These are phyloP conservation scores for Botryotinia calthae DNA, from an alignment of 2,329 filamentous ascomycete genomes.

Conservation along the genomic window DNA sequence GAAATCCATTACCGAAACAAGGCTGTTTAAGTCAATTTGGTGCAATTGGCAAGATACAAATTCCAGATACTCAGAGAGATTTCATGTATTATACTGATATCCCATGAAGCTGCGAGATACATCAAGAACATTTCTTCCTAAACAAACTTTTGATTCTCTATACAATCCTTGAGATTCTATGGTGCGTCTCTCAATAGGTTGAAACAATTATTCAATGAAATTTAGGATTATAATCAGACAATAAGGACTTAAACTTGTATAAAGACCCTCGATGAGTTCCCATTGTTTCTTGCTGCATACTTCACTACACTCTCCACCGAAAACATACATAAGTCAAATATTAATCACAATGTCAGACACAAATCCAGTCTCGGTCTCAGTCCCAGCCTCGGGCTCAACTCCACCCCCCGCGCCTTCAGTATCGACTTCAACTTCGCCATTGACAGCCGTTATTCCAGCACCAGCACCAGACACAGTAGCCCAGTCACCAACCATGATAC, in stretches of 20 bases:
- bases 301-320: neutral
- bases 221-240: neutral
- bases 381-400: neutral
- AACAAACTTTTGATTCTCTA: neutral
- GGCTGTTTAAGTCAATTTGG: neutral
- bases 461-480: neutral
- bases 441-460: neutral
- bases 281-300: neutral
- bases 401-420: neutral
- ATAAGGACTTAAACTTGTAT: neutral
- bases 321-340: neutral
- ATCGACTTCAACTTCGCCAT: neutral
- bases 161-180: neutral
- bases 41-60: neutral
- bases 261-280: neutral
- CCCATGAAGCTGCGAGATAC: neutral
- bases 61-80: neutral
- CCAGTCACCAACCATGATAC: neutral
- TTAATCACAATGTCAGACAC: neutral
- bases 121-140: neutral
- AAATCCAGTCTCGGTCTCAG: neutral
- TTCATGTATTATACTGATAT: neutral
- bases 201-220: neutral
- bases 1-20: neutral
- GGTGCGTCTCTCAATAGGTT: neutral